A percentile compares a stretch with the other conserved stretches of the same genome.
phyloP scores from a whole-genome alignment of 208 protist species.

The Leishmania aethiopica region DNA sequence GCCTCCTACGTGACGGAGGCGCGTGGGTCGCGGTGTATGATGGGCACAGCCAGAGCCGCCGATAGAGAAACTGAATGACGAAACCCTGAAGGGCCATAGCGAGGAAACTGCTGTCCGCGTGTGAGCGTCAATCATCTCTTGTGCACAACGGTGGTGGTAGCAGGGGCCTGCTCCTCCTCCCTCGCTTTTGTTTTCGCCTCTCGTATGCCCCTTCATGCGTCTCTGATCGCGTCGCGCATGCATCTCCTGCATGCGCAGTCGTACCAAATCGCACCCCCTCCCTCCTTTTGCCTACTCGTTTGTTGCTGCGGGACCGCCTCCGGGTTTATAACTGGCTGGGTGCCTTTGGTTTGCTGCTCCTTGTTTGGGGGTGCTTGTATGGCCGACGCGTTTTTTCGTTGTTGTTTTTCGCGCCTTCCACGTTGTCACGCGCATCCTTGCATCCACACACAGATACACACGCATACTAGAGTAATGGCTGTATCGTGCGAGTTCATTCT shows the following conservation, averaged over 20 bases:
- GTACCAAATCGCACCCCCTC: background rate
- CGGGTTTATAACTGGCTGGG: background rate
- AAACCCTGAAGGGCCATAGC: background rate
- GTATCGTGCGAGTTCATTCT: constrained; percentile 32
- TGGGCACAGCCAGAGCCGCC: background rate
- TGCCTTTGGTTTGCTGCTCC: background rate
- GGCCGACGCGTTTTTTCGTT: background rate
- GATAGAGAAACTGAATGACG: background rate
- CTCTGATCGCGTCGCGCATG: background rate
- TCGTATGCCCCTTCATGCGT: background rate
- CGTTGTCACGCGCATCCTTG: background rate
- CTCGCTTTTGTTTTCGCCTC: background rate
- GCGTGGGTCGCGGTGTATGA: background rate
- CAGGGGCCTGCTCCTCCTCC: background rate
- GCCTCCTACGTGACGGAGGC: background rate
- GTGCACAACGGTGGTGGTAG: background rate
- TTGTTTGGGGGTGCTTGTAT: background rate
- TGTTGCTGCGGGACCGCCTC: background rate
- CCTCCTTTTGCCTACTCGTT: background rate
- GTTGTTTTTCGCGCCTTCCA: background rate
- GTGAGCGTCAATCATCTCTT: background rate
- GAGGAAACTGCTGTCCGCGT: background rate
- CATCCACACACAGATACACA: background rate
- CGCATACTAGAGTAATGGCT: background rate
- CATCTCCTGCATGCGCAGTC: background rate